These are phyloP conservation scores for Hygrocybe coccinea DNA, from an alignment of 768 basidiomycete species.

Conservation along the genomic window DNA sequence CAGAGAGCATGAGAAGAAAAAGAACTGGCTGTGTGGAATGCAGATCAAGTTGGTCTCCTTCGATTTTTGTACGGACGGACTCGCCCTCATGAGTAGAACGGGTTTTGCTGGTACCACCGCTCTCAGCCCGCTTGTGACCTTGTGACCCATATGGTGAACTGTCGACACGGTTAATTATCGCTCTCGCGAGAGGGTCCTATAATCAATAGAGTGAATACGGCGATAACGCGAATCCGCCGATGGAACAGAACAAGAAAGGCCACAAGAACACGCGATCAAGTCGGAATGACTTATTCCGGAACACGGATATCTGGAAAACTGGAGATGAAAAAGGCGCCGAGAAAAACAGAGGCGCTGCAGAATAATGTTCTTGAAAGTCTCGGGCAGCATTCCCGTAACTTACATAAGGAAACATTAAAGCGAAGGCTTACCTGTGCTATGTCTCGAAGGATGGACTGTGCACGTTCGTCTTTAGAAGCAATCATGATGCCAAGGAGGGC, in stretches of 20 bases:
- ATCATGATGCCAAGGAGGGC: slow-evolving; percentile 81
- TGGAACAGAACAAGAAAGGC: background rate
- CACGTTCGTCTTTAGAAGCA: slow-evolving; percentile 41
- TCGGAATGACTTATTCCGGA: no score
- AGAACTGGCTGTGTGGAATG: slow-evolving; percentile 59
- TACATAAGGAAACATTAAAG: slow-evolving; percentile 5
- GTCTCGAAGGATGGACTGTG: slow-evolving; percentile 44
- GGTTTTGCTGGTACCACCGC: slow-evolving; percentile 17
- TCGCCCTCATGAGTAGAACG: slow-evolving; percentile 21
- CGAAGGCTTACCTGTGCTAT: slow-evolving; percentile 43
- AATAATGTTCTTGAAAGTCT: no score
- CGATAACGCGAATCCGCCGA: background rate
- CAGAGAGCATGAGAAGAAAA: slow-evolving; percentile 1
- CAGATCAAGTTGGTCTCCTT: slow-evolving; percentile 36
- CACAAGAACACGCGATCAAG: background rate
- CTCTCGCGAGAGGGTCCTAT: slow-evolving; percentile 72
- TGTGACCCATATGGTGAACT: slow-evolving; percentile 72
- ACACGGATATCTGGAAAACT: no score
- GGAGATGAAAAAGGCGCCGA: background rate
- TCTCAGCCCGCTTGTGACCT: slow-evolving; percentile 52
- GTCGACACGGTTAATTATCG: slow-evolving; percentile 80
- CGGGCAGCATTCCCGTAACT: background rate
- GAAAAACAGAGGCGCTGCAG: background rate
- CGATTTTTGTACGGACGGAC: slow-evolving; percentile 21
- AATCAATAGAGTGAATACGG: slow-evolving; percentile 9